Base-by-base conservation (phyloP, 2,329 filamentous ascomycete genomes). In the Ophiostoma perfectum region DNA sequence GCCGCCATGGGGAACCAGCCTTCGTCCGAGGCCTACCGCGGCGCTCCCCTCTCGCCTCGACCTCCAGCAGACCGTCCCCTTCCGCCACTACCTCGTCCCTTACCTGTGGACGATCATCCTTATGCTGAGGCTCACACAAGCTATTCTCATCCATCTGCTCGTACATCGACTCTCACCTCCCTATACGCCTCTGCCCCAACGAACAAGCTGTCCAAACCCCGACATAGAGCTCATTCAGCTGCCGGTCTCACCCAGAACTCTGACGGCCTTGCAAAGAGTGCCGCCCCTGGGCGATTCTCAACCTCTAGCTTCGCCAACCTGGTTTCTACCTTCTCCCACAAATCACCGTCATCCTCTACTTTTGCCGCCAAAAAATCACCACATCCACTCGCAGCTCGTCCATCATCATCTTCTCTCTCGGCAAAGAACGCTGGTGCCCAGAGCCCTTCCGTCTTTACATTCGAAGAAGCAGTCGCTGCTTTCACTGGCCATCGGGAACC, bases 1-100 rank as follows among this genome's bases (percentile, higher is more conserved):
- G 65, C 70, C 74, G 76, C 68, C 72, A 86, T 86, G 83, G 83
- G 83, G 67, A 85, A 85, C 74, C 76, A 78, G 63, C 75, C 80
- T 68, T 86, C 82, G 62, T 75, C 78, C 72, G 80, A 83, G 75
- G 78, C 55, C 18, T 60, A 36, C 27, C 55, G 55, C 27, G 55
- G 27, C 27, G 14, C 36, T 11, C 55, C 55, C 27, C 55, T 78
- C 74, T 64, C 42, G 73, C 69, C 76, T 67, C 49, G 49, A 11
- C 63, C 64, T 36, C 52, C 47, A 4, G 44, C 52, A 39, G 64
- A 64, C 42, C 60, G 60, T 27, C 66, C 66, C 49, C 62, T 62
- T 14, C 76, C 80, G 36, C 66, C 70, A 18, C n/a, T 60, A 38
- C 55, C 55, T 36, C 55, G 55, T 27, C 55, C 55, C 5, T 12